These are phyloP conservation scores for Astraeus odoratus DNA, from an alignment of 768 basidiomycete species.

Conservation along the genomic window DNA sequence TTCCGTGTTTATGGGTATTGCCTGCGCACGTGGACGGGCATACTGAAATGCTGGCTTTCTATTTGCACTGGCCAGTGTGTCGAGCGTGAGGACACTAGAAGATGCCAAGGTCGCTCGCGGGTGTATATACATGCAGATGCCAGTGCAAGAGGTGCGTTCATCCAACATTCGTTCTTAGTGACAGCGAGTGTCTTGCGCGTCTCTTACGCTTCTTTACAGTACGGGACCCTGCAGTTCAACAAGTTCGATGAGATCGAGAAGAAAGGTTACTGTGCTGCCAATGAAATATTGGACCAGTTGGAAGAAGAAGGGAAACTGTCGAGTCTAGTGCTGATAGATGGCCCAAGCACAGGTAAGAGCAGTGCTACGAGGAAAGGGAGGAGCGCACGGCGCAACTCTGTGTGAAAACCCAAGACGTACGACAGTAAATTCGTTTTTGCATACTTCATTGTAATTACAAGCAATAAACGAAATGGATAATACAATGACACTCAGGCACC, in stretches of 20 bases:
- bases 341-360: slow-evolving; percentile 36
- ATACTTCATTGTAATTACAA: not conserved
- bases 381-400: slow-evolving; percentile 73
- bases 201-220: slow-evolving; percentile 38
- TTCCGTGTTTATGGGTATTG: not conserved
- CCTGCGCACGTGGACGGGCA: slow-evolving; percentile 5
- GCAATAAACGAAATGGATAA: too few relatives aligned
- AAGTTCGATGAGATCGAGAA: slow-evolving; percentile 86
- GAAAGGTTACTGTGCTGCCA: slow-evolving; percentile 71
- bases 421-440: too few relatives aligned
- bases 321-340: slow-evolving; percentile 53
- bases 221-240: slow-evolving; percentile 83
- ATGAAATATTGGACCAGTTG: slow-evolving; percentile 67
- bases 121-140: slow-evolving; percentile 91
- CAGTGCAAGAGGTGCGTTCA: slow-evolving; percentile 74
- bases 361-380: slow-evolving; percentile 57
- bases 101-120: slow-evolving; percentile 89
- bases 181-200: slow-evolving; percentile 1
- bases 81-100: slow-evolving; percentile 90
- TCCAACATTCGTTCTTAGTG: not conserved
- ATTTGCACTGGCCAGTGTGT: slow-evolving; percentile 53
- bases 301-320: slow-evolving; percentile 83
- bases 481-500: slow-evolving; percentile 16
- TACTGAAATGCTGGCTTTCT: not conserved
- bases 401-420: slow-evolving; percentile 19